A percentile compares a stretch with the other conserved stretches of the same genome.
Conservation (phyloP, 2,329 filamentous ascomycete genomes). For the Aspergillus persii region DNA sequence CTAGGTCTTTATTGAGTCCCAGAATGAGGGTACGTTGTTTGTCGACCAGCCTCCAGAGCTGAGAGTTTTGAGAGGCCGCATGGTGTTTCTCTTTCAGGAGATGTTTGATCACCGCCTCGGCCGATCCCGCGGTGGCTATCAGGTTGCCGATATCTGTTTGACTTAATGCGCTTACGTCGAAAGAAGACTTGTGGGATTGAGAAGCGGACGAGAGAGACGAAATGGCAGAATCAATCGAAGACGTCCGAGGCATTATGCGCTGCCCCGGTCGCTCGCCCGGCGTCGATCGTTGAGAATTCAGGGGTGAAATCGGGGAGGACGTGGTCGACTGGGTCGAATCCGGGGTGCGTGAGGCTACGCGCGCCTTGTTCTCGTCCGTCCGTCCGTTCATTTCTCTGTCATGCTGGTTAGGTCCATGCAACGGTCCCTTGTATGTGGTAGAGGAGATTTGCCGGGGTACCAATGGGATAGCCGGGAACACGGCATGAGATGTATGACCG, state of each 20-base stretch:
- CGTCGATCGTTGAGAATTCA: slow-evolving; percentile 31
- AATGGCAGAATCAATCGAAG: slow-evolving; percentile 91
- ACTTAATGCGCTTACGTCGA: slow-evolving; percentile 56
- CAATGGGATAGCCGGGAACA: slow-evolving; percentile 28
- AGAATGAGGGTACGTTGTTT: slow-evolving; percentile 94
- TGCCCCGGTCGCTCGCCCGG: slow-evolving; percentile 31
- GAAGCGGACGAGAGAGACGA: slow-evolving; percentile 67
- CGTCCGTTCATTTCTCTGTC: slow-evolving; percentile 24
- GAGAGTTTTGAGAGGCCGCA: slow-evolving; percentile 81
- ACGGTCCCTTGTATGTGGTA: slow-evolving; percentile 15
- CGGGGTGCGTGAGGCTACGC: slow-evolving; percentile 26
- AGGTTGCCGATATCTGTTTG: slow-evolving; percentile 74
- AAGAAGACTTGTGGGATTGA: slow-evolving; percentile 57
- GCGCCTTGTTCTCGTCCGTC: slow-evolving; percentile 22
- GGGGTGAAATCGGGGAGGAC: slow-evolving; percentile 29
- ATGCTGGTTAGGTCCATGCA: slow-evolving; percentile 19
- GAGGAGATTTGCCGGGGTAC: slow-evolving; percentile 18
- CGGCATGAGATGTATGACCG: slow-evolving; percentile 28
- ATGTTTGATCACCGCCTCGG: slow-evolving; percentile 84
- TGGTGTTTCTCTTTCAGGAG: slow-evolving; percentile 89
- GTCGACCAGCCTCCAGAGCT: slow-evolving; percentile 93
- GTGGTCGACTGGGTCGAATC: slow-evolving; percentile 29
- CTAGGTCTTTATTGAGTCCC: slow-evolving; percentile 90
- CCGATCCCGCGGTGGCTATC: slow-evolving; percentile 79
- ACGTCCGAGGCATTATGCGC: slow-evolving; percentile 62